Conservation (phyloP, 1,284 basidiomycete species). For the Vanrija pseudolonga region DNA sequence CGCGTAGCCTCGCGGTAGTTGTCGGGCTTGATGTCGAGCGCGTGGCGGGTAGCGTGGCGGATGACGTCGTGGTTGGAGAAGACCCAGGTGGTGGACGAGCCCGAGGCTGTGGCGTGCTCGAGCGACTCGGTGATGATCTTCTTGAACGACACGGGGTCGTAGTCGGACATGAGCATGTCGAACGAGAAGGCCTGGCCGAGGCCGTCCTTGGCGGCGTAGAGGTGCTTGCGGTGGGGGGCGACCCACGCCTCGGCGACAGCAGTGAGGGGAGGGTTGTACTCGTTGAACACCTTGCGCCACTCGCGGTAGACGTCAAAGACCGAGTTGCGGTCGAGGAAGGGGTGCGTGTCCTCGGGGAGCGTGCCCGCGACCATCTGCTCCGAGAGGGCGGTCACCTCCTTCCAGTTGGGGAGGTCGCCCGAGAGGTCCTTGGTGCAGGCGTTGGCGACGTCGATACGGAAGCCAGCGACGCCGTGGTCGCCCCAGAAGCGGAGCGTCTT, state of each 20-base stretch:
- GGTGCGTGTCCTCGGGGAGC: conserved; percentile 23
- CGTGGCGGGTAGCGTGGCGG: conserved; percentile 40
- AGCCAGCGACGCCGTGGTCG: conserved; percentile 68
- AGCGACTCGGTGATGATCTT: conserved; percentile 26
- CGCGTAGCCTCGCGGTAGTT: conserved; percentile 13
- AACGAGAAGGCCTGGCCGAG: conserved; percentile 46
- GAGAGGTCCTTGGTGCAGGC: conserved; percentile 30
- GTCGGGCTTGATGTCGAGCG: conserved; percentile 23
- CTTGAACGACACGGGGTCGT: conserved; percentile 19
- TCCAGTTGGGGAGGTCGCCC: conserved; percentile 4
- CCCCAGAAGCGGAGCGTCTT: conserved; percentile 71
- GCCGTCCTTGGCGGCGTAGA: conserved; percentile 31
- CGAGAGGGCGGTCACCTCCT: conserved; percentile 13
- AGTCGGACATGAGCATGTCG: conserved; percentile 39
- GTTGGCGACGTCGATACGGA: conserved; percentile 52
- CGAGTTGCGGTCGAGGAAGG: conserved; percentile 34
- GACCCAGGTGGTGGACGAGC: conserved; percentile 39
- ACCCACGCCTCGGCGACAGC: conserved; percentile 46
- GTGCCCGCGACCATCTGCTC: conserved; percentile 18
- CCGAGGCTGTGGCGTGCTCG: conserved; percentile 18
- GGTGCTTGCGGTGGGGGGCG: conserved; percentile 29
- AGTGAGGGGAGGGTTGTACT: conserved; percentile 41
- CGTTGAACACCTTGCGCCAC: conserved; percentile 43
- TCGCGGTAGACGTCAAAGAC: conserved; percentile 36
- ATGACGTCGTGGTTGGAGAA: conserved; percentile 42